Percentiles rank a stretch among this genome's conserved stretches.
phyloP scores from a whole-genome alignment of 345 rosid genomes.

The Populus ilicifolia region DNA sequence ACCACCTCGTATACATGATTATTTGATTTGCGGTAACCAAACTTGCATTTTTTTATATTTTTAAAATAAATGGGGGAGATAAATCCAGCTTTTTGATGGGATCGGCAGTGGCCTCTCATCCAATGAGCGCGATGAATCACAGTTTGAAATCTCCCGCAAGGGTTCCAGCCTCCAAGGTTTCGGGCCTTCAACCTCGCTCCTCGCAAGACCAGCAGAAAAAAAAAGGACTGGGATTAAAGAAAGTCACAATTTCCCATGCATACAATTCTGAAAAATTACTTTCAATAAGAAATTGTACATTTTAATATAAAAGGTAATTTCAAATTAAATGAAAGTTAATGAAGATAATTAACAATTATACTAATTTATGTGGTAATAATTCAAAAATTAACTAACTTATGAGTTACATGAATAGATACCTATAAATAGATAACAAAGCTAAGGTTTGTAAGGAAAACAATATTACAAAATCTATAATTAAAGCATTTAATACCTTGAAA shows the following conservation, averaged over 20 bases:
- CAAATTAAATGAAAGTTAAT: too few species aligned
- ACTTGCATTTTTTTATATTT: not conserved
- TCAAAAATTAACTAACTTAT: too few species aligned
- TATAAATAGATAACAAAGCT: too few species aligned
- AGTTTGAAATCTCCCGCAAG: not conserved
- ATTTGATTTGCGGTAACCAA: not conserved
- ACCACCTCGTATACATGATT: too few species aligned
- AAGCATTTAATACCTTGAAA: too few species aligned
- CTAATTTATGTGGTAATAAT: too few species aligned
- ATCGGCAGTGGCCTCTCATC: not conserved
- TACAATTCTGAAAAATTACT: not conserved
- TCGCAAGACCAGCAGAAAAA: not conserved
- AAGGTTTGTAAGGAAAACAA: too few species aligned
- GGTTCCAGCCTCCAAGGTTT: not conserved
- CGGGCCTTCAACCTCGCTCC: not conserved
- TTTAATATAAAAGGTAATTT: too few species aligned
- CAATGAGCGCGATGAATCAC: not conserved
- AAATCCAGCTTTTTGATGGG: not conserved
- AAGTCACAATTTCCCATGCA: not conserved
- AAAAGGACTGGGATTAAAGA: not conserved
- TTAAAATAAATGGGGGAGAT: too few species aligned
- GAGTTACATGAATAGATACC: too few species aligned
- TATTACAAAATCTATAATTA: too few species aligned
- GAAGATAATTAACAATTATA: too few species aligned
- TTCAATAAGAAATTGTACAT: not conserved